Conservation (phyloP, 495 filamentous ascomycete genomes). For the Patellaria atrata region DNA sequence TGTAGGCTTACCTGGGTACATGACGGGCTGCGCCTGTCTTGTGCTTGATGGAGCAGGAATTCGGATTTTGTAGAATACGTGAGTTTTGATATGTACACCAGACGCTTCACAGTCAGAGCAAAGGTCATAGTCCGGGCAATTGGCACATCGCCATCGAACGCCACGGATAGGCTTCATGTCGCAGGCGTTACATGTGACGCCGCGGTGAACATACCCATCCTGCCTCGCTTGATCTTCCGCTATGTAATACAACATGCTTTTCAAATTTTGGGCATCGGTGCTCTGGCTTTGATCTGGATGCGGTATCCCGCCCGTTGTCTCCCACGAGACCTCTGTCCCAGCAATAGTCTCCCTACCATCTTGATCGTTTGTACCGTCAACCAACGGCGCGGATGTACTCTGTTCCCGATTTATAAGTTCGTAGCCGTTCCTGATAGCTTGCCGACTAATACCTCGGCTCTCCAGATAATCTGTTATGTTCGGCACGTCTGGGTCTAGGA, state of each 20-base stretch:
- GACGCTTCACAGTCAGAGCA: constrained; percentile 21
- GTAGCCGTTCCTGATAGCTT: not conserved
- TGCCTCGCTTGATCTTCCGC: constrained; percentile 55
- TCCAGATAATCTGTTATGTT: not conserved
- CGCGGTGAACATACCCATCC: constrained; percentile 84
- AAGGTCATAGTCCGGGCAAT: constrained; percentile 76
- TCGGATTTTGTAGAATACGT: constrained; percentile 87
- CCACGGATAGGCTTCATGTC: constrained; percentile 75
- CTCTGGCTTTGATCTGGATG: constrained; percentile 12
- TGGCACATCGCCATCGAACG: constrained; percentile 79
- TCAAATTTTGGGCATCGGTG: constrained; percentile 38
- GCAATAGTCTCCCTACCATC: constrained; percentile 14
- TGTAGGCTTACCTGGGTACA: constrained; percentile 77
- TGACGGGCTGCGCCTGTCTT: constrained; percentile 12
- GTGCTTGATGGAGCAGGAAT: constrained; percentile 58
- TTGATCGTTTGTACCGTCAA: not conserved
- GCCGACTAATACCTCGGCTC: not conserved
- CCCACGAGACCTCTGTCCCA: constrained; percentile 13
- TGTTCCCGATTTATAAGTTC: constrained; percentile 5
- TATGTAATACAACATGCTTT: constrained; percentile 32
- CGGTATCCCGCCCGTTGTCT: too few species aligned
- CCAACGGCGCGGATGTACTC: not conserved
- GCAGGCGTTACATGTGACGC: constrained; percentile 85
- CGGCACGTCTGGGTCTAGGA: not conserved
- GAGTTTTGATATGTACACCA: constrained; percentile 81